Evolutionary conservation across 2,329 filamentous ascomycete genomes (phyloP).

Genomic region (Cryphonectria japonica): DNA sequence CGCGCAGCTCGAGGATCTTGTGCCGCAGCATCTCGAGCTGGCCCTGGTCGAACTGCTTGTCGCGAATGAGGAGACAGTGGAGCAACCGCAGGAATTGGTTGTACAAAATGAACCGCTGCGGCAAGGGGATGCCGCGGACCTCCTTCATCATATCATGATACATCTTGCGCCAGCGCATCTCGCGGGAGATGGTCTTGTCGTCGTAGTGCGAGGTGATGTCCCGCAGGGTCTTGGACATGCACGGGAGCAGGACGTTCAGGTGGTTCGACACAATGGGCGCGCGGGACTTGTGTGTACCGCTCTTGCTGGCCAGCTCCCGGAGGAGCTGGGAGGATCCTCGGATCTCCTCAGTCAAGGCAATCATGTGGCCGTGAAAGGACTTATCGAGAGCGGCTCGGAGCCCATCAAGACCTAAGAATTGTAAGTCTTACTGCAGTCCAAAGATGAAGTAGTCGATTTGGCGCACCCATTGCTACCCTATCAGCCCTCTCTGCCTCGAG

Average conservation of each 20-base stretch:
- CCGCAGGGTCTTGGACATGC: constrained; percentile 54
- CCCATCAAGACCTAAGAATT: constrained; percentile 47
- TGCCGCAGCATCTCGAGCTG: constrained; percentile 53
- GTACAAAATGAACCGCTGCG: constrained; percentile 58
- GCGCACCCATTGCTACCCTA: constrained; percentile 41
- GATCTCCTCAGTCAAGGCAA: constrained; percentile 53
- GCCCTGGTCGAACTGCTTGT: constrained; percentile 57
- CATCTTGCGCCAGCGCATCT: constrained; percentile 62
- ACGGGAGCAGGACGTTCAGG: constrained; percentile 60
- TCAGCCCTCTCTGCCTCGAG: constrained; percentile 58
- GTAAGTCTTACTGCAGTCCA: not conserved
- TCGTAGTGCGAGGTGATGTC: constrained; percentile 59
- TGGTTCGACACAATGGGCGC: constrained; percentile 58
- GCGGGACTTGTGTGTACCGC: constrained; percentile 54
- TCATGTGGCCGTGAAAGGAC: constrained; percentile 51
- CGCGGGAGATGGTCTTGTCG: constrained; percentile 50
- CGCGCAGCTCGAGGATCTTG: constrained; percentile 56
- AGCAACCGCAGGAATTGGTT: constrained; percentile 57
- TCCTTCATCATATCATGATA: constrained; percentile 59
- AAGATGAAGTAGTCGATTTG: not conserved
- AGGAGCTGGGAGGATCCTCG: constrained; percentile 49
- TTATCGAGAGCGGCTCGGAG: constrained; percentile 52
- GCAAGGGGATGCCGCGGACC: constrained; percentile 53
- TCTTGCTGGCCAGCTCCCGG: constrained; percentile 58
- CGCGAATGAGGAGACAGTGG: constrained; percentile 57